phyloP scores from a whole-genome alignment of 2,329 filamentous ascomycete species.

The Tolypocladium album region DNA sequence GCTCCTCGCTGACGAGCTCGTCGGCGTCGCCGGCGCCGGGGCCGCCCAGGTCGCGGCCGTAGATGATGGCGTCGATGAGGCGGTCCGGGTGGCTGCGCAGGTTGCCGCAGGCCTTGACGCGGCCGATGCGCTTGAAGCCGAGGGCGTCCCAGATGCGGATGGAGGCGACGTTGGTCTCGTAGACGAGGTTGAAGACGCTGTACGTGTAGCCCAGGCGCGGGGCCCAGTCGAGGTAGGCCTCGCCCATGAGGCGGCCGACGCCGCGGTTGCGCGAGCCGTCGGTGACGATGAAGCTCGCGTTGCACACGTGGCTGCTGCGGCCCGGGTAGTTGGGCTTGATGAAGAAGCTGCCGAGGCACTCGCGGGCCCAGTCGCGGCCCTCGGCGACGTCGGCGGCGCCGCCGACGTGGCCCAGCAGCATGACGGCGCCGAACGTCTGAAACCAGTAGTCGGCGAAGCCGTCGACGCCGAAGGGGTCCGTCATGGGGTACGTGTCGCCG shows the following conservation, averaged over 20 bases:
- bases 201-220: conserved; percentile 79
- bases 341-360: conserved; percentile 84
- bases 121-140: conserved; percentile 84
- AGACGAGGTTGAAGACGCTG: conserved; percentile 88
- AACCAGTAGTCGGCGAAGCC: conserved; percentile 82
- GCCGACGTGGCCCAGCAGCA: conserved; percentile 69
- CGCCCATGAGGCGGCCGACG: conserved; percentile 65
- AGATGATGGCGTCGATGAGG: conserved; percentile 66
- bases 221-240: conserved; percentile 68
- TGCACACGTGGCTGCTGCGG: conserved; percentile 83
- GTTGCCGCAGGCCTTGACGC: conserved; percentile 62
- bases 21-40: conserved; percentile 53
- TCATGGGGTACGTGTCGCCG: conserved; percentile 87
- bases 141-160: conserved; percentile 87
- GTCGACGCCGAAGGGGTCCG: conserved; percentile 61
- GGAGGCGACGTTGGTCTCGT: conserved; percentile 85
- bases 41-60: conserved; percentile 59
- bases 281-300: conserved; percentile 69
- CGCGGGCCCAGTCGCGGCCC: conserved; percentile 63
- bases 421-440: conserved; percentile 78
- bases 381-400: conserved; percentile 46
- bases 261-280: conserved; percentile 63
- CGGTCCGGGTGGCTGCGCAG: conserved; percentile 58
- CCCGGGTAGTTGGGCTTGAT: conserved; percentile 92
- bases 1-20: conserved; percentile 84